A percentile compares a stretch with the other conserved stretches of the same genome.
Evolutionary conservation across 441 rosid genomes (phyloP).

Genomic region (Adansonia grandidieri): DNA sequence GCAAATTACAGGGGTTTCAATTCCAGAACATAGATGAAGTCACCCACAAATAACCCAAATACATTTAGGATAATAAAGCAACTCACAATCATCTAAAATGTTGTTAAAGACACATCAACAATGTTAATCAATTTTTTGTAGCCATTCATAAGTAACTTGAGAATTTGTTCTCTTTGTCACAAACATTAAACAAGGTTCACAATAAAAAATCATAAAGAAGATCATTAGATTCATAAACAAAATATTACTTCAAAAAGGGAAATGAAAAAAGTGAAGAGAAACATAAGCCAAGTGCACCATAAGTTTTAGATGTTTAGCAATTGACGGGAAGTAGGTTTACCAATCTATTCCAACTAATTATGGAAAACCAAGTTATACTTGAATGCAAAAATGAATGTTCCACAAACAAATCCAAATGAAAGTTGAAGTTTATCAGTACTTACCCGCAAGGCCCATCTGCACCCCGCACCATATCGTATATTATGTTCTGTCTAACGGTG

Average conservation of each 20-base stretch:
- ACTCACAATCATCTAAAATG: neutral
- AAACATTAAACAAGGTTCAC: neutral
- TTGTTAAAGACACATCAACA: neutral
- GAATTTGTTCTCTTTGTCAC: neutral
- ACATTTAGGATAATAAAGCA: neutral
- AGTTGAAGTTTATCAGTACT: slow-evolving; percentile 25
- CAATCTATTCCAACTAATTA: neutral
- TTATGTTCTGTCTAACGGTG: slow-evolving; percentile 42
- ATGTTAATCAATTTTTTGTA: neutral
- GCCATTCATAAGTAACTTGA: neutral
- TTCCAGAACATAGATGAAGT: no score
- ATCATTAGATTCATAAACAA: no score
- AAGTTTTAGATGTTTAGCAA: neutral
- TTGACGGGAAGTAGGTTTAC: neutral
- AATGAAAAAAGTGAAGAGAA: neutral
- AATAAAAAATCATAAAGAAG: neutral
- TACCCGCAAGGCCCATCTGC: slow-evolving; percentile 73
- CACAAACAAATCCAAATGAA: neutral
- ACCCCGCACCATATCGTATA: slow-evolving; percentile 50
- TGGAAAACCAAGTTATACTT: neutral
- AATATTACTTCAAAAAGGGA: no score
- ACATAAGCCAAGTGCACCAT: neutral
- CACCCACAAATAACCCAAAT: no score
- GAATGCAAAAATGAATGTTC: neutral
- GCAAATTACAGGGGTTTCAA: no score